Percentiles rank a stretch among this genome's conserved stretches.
These are phyloP conservation scores for Calonectria naviculata DNA, from an alignment of 2,329 filamentous ascomycete species.

Conservation along the genomic window DNA sequence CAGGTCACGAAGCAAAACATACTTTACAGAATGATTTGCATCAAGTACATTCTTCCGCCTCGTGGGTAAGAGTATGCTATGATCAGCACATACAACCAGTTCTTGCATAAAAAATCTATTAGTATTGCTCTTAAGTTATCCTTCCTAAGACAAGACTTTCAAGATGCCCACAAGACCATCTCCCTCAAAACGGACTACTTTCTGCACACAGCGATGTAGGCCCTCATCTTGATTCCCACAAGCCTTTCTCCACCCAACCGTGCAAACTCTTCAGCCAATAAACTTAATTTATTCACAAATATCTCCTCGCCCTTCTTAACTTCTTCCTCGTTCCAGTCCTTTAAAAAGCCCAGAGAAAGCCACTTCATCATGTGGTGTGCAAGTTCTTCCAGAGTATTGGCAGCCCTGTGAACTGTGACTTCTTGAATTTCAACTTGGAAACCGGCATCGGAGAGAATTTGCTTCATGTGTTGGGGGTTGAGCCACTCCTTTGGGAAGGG, in stretches of 20 bases:
- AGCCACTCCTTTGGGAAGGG: slow-evolving; percentile 24
- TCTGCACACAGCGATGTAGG: neutral
- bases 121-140: neutral
- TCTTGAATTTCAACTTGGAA: slow-evolving; percentile 1
- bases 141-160: neutral
- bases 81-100: neutral
- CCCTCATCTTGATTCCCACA: slow-evolving; percentile 6
- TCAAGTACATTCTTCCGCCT: neutral
- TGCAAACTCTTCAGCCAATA: neutral
- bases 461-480: slow-evolving; percentile 6
- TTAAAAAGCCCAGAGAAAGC: neutral
- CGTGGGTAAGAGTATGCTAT: neutral
- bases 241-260: neutral
- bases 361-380: neutral
- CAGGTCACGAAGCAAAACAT: neutral
- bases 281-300: neutral
- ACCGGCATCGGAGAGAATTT: neutral
- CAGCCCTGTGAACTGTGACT: neutral
- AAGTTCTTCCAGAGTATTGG: neutral
- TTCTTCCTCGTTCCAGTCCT: slow-evolving; percentile 3
- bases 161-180: neutral
- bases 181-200: neutral
- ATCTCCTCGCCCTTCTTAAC: neutral
- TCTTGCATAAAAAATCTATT: neutral
- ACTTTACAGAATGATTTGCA: neutral